Evolutionary conservation across 192 early-diverging fungal species (phyloP).

Genomic region (Podila verticillata): DNA sequence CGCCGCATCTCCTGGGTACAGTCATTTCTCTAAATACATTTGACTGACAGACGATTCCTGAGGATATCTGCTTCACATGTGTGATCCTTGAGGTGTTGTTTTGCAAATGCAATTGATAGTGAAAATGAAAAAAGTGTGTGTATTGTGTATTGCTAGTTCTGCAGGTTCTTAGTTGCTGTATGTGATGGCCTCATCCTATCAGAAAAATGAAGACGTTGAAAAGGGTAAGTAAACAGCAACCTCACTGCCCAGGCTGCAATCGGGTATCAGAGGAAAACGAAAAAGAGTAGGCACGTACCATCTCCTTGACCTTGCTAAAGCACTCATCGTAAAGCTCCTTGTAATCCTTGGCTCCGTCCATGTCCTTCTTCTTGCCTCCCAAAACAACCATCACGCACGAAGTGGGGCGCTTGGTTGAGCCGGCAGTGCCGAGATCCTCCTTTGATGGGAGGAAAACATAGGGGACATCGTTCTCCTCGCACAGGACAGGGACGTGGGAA

Average conservation of each 20-base stretch:
- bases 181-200: conserved; percentile 5
- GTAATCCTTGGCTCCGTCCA: conserved; percentile 80
- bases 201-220: not conserved
- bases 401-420: conserved; percentile 95
- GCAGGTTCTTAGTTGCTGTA: not conserved
- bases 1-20: too few species aligned
- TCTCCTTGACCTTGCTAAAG: conserved; percentile 77
- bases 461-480: conserved; percentile 95
- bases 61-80: too few species aligned
- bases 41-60: too few species aligned
- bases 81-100: too few species aligned
- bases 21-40: too few species aligned
- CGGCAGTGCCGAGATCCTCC: conserved; percentile 93
- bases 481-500: conserved; percentile 96
- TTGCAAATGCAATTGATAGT: too few species aligned
- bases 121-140: not conserved
- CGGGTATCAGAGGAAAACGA: not conserved
- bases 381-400: conserved; percentile 90
- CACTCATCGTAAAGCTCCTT: conserved; percentile 90
- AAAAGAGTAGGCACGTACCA: conserved; percentile 57
- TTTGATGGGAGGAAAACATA: conserved; percentile 97
- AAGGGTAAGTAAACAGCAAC: not conserved
- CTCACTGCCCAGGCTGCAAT: too few species aligned
- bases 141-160: not conserved
- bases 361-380: conserved; percentile 77